phyloP scores from a whole-genome alignment of 208 protist genomes.

The Trypanosoma rangeli region DNA sequence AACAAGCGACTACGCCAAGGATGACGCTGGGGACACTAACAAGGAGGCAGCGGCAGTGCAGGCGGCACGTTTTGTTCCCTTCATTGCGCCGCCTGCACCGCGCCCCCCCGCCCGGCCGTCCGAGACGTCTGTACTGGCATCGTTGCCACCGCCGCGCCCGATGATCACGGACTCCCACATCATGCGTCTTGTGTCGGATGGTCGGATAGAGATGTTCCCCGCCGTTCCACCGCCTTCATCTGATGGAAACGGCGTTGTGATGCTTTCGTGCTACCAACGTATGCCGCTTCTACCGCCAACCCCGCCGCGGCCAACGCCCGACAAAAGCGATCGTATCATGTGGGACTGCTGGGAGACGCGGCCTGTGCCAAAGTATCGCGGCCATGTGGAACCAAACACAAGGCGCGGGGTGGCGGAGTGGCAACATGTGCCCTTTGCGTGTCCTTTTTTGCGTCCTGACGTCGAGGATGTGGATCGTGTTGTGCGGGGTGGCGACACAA shows the following conservation, averaged over 20 bases:
- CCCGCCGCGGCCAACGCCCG: constrained; percentile 40
- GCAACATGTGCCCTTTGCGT: constrained; percentile 24
- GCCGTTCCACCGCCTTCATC: constrained; percentile 19
- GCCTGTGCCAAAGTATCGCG: constrained; percentile 26
- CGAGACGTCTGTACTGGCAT: background rate
- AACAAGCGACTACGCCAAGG: background rate
- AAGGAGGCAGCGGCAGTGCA: constrained; percentile 49
- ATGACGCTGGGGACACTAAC: background rate
- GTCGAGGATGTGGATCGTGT: constrained; percentile 18
- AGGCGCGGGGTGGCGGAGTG: background rate
- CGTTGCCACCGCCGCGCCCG: constrained; percentile 1
- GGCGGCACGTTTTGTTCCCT: constrained; percentile 45
- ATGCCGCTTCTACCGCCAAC: constrained; percentile 46
- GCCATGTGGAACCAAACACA: background rate
- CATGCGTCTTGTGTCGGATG: constrained; percentile 34
- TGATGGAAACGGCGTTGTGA: background rate
- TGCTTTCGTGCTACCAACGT: constrained; percentile 13
- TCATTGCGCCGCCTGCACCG: constrained; percentile 50
- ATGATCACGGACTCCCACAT: constrained; percentile 46
- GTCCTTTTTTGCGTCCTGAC: constrained; percentile 20
- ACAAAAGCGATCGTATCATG: constrained; percentile 30
- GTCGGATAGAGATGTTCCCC: constrained; percentile 40
- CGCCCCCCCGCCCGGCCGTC: constrained; percentile 20
- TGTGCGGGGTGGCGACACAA: constrained; percentile 1
- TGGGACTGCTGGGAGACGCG: constrained; percentile 55